phyloP scores from a whole-genome alignment of 768 basidiomycete genomes.

The Rhodotorula kratochvilovae region DNA sequence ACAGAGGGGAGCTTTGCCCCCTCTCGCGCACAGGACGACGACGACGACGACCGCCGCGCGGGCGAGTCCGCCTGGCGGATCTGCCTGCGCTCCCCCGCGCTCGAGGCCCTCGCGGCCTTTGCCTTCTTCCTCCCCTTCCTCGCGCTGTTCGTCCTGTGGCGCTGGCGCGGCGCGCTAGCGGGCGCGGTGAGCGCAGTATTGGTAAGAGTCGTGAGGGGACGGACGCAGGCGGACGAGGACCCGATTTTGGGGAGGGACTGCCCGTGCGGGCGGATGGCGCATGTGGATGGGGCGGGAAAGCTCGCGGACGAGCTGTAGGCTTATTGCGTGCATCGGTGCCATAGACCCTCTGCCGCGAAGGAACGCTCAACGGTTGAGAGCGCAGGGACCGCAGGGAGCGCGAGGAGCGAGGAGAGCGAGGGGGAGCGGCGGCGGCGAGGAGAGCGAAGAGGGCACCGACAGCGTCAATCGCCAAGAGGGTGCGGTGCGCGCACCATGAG shows the following conservation, averaged over 20 bases:
- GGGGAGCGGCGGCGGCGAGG: too few relatives aligned
- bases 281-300: neutral
- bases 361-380: too few relatives aligned
- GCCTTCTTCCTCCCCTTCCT: conserved; percentile 61
- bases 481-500: too few relatives aligned
- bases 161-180: neutral
- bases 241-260: neutral
- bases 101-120: conserved; percentile 64
- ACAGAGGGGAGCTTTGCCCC: conserved; percentile 55
- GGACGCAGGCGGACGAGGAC: neutral
- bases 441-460: too few relatives aligned
- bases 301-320: conserved; percentile 1
- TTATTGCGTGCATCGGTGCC: neutral
- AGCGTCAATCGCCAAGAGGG: too few relatives aligned
- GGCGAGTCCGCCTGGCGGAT: conserved; percentile 46
- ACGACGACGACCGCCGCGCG: conserved; percentile 42
- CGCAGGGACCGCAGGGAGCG: too few relatives aligned
- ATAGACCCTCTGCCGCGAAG: neutral
- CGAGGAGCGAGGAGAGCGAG: too few relatives aligned
- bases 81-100: conserved; percentile 54
- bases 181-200: too few relatives aligned
- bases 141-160: neutral
- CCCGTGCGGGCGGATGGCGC: conserved; percentile 7
- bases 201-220: too few relatives aligned
- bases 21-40: conserved; percentile 21